Evolutionary conservation across 345 rosid genomes (phyloP).

Genomic region (Lepidium didymum): DNA sequence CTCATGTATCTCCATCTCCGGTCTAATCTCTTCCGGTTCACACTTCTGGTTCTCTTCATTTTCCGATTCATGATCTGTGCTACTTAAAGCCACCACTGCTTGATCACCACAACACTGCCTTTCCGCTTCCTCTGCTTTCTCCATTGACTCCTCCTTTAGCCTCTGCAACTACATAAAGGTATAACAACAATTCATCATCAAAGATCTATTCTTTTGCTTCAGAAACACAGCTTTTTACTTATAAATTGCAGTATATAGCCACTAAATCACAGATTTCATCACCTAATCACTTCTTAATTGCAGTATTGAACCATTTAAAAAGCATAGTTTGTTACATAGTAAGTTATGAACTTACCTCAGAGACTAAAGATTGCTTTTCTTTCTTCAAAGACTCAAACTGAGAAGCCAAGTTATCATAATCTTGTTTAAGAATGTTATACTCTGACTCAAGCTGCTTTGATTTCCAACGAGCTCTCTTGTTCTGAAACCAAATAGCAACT

Average conservation of each 20-base stretch:
- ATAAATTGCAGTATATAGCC: not conserved
- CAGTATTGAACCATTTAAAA: not conserved
- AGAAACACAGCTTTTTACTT: not conserved
- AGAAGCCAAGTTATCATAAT: slow-evolving; percentile 48
- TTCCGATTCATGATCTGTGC: slow-evolving; percentile 42
- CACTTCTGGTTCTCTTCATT: slow-evolving; percentile 28
- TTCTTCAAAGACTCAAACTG: slow-evolving; percentile 53
- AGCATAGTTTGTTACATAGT: not conserved
- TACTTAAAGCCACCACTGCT: slow-evolving; percentile 28
- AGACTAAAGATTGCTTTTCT: slow-evolving; percentile 50
- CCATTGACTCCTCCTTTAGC: slow-evolving; percentile 39
- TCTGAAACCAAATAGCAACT: slow-evolving; percentile 92
- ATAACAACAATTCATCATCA: slow-evolving; percentile 6
- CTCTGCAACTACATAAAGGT: slow-evolving; percentile 45
- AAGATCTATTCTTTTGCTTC: not conserved
- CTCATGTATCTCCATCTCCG: slow-evolving; percentile 29
- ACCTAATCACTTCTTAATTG: not conserved
- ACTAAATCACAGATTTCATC: not conserved
- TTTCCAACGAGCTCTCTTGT: slow-evolving; percentile 83
- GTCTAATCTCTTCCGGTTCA: slow-evolving; percentile 14
- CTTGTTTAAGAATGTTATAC: slow-evolving; percentile 41
- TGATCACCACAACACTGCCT: slow-evolving; percentile 23
- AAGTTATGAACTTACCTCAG: slow-evolving; percentile 42
- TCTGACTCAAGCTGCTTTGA: slow-evolving; percentile 77
- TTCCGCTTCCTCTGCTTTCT: slow-evolving; percentile 14